Percentiles rank a stretch among this genome's conserved stretches.
Evolutionary conservation across 495 filamentous ascomycete genomes (phyloP).

Genomic region (Chaetomidium leptoderma): DNA sequence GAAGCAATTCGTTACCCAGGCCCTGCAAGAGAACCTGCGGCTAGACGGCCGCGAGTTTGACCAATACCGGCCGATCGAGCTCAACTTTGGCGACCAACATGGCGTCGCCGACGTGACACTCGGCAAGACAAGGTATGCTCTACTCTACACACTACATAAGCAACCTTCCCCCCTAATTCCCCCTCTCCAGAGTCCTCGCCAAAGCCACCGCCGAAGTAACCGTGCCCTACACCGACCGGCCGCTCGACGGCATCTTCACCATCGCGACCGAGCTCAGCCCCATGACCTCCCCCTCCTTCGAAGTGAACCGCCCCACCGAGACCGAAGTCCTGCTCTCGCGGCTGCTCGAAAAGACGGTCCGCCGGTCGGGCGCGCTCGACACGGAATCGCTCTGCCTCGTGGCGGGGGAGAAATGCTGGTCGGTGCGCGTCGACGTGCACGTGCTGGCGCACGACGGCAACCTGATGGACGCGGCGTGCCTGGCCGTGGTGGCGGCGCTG

Average conservation of each 20-base stretch:
- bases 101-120: slow-evolving; percentile 84
- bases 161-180: not conserved
- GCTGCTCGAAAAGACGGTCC: slow-evolving; percentile 86
- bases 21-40: slow-evolving; percentile 68
- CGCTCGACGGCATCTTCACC: slow-evolving; percentile 89
- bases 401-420: slow-evolving; percentile 85
- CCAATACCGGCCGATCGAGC: slow-evolving; percentile 66
- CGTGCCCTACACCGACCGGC: slow-evolving; percentile 77
- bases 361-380: slow-evolving; percentile 84
- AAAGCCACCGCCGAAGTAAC: slow-evolving; percentile 85
- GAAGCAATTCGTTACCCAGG: slow-evolving; percentile 69
- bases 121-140: slow-evolving; percentile 94
- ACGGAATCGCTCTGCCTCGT: slow-evolving; percentile 93
- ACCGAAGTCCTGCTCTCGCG: slow-evolving; percentile 79
- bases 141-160: no score
- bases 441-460: slow-evolving; percentile 85
- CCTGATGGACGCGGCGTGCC: slow-evolving; percentile 77
- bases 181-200: slow-evolving; percentile 61
- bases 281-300: slow-evolving; percentile 90
- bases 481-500: slow-evolving; percentile 80
- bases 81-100: slow-evolving; percentile 85
- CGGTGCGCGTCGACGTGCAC: slow-evolving; percentile 82
- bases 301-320: slow-evolving; percentile 75
- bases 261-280: slow-evolving; percentile 85
- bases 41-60: slow-evolving; percentile 79